Evolutionary conservation across 345 rosid genomes (phyloP), one percentile per base, ranked within the genome.

Genomic region (Lenwebbia sp.): DNA sequence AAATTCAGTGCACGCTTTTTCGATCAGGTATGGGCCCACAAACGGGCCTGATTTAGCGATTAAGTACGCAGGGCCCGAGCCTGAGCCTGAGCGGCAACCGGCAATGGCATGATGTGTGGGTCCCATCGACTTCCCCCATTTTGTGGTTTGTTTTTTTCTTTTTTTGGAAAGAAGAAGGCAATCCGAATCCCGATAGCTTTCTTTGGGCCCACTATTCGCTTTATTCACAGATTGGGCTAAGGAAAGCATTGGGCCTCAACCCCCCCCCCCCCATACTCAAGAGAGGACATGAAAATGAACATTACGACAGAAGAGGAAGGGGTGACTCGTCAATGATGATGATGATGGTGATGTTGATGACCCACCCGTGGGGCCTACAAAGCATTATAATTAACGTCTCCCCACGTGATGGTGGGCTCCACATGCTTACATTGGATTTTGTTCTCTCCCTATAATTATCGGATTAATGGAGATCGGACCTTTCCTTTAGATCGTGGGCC

Each of bases 401-500:
- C 26, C 13, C 78, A 70, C 26, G 78, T 70, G 78, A 19, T 4
- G 26, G 26, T 70, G 41, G 78, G 25, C 47, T 19, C 78, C 47
- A 70, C 47, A 2, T 70, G 47, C 13, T 25, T 37, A 70, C 78
- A 4, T 5, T 0, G 41, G 78, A 70, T 70, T 37, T 33, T 23
- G 47, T 2, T 9, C 47, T 22, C 13, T 2, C 7, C 17, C 55
- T 17, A 22, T 21, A 70, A 65, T 65, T 33, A 10, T 33, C 26
- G 26, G 23, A 21, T 70, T 70, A 37, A 21, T 12, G 7, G 47
- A 70, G 47, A 70, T 37, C 21, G 13, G 6, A 40, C 3, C 76
- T 1, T 60, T 30, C 5, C 0, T 5, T 14, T 15, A n/a, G 4
- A 26, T 56, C 1, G 60, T 10, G 60, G 1, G 13, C n/a, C 2